Base-by-base conservation (phyloP, 768 basidiomycete species). In the Panellus pusillus region DNA sequence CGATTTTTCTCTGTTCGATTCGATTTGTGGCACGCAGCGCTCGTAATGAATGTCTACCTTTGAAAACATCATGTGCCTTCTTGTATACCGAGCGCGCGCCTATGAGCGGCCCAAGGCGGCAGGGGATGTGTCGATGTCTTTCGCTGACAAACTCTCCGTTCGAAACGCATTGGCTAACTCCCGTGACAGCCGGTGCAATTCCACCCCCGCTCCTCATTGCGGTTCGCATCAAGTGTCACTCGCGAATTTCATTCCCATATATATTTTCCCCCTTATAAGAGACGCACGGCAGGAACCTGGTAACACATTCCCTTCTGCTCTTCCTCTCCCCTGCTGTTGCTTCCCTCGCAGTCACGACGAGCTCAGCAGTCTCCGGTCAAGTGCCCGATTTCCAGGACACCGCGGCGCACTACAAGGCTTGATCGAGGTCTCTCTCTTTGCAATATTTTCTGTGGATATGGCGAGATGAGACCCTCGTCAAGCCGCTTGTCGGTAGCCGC, bases 401-500 rank as follows among this genome's bases (percentile, higher is more conserved):
- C 58, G 31, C 58, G 35, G 43, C 54, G 9, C 19, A 52, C 58
- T 49, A 55, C 58, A 55, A 31, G 53, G 58, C 46, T 52, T 60
- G 53, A 55, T 49, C 58, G 58, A 43, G 50, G 54, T 44, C 1
- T 15, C 52, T 46, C 12, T 18, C 42, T 31, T 40, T 17, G 29
- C 41, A 41, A 39, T 40, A 31, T 47, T 24, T 42, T 20, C 37
- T 9, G 9, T 15, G 29, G 19, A 28, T 46, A 51, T 52, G 28
- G 41, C 7, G 36, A 24, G 27, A 46, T 6, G 15, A 5, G 50
- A 28, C 20, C 46, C 53, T 49, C 58, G 58, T 60, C 58, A 60
- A 59, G 58, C 58, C n/a, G 58, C 58, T 55, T 60, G 58, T 60
- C 58, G 58, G 58, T 55, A 60, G 58, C 55, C 50, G 50, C 40